Conservation (phyloP, 352 stramenopile genomes). For the Peronospora farinosa region DNA sequence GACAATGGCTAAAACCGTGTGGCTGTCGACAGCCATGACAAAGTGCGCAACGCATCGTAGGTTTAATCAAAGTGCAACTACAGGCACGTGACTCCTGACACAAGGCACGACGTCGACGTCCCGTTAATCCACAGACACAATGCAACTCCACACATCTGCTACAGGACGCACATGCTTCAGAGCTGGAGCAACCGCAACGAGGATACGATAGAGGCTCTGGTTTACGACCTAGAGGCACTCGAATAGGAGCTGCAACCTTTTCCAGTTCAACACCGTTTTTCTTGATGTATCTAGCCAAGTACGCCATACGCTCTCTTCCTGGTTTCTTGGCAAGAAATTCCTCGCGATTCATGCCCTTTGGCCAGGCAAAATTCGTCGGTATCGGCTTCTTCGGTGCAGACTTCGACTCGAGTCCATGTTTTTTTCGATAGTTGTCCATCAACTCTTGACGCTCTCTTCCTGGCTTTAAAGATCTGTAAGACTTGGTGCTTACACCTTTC, state of each 20-base stretch:
- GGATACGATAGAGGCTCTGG: conserved; percentile 15
- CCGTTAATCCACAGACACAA: conserved; percentile 39
- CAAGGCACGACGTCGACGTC: conserved; percentile 16
- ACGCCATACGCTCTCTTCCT: conserved; percentile 24
- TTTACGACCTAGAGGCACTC: conserved; percentile 19
- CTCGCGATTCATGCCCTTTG: conserved; percentile 16
- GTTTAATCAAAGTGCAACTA: conserved; percentile 36
- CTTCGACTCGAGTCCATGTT: neutral
- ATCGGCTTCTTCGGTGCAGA: neutral
- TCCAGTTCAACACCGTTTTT: conserved; percentile 23
- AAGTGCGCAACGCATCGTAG: conserved; percentile 33
- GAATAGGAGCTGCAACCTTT: conserved; percentile 2
- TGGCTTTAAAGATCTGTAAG: neutral
- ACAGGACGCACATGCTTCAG: conserved; percentile 48
- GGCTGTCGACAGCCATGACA: conserved; percentile 53
- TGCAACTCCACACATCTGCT: conserved; percentile 54
- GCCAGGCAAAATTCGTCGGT: conserved; percentile 16
- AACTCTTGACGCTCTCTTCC: conserved; percentile 5
- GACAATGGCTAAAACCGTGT: conserved; percentile 43
- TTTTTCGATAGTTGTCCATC: conserved; percentile 4
- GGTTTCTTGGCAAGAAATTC: conserved; percentile 22
- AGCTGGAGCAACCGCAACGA: conserved; percentile 41
- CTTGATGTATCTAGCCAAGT: conserved; percentile 25
- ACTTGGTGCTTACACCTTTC: conserved; percentile 2
- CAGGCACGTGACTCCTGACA: conserved; percentile 66